Evolutionary conservation across 2,329 filamentous ascomycete species (phyloP).

Genomic region (Gyromitra esculenta): DNA sequence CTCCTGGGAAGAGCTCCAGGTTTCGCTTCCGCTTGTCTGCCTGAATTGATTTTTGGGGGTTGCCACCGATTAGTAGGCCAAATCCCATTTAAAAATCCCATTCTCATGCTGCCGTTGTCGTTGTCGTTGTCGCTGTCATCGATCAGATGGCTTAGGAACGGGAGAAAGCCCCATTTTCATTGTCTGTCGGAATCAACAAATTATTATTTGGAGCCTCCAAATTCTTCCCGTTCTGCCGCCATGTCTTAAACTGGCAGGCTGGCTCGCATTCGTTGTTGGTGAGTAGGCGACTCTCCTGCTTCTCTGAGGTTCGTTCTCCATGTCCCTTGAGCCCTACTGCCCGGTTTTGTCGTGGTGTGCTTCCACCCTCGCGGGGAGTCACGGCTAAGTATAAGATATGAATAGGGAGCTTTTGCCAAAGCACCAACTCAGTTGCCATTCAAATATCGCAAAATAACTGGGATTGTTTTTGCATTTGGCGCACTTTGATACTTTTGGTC

Average conservation of each 20-base stretch:
- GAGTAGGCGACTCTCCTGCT: conserved; percentile 17
- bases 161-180: conserved; percentile 15
- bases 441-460: conserved; percentile 33
- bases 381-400: conserved; percentile 39
- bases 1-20: conserved; percentile 18
- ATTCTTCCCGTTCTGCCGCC: conserved; percentile 19
- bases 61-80: conserved; percentile 10
- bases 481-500: conserved; percentile 33
- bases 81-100: conserved; percentile 21
- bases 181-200: conserved; percentile 6
- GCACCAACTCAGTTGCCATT: conserved; percentile 25
- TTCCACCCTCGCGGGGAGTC: conserved; percentile 15
- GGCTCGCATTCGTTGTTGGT: conserved; percentile 25
- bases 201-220: conserved; percentile 19
- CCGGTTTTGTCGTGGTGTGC: conserved; percentile 24
- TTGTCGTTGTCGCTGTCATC: no score
- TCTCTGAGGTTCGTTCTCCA: conserved; percentile 31
- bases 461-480: conserved; percentile 21
- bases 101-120: conserved; percentile 7
- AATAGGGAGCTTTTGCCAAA: conserved; percentile 22
- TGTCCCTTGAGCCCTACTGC: conserved; percentile 12
- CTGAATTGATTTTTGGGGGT: neutral
- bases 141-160: neutral
- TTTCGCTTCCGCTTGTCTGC: conserved; percentile 24
- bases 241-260: conserved; percentile 25